Conservation (phyloP, 2,329 filamentous ascomycete genomes). For the Talaromyces marneffei region DNA sequence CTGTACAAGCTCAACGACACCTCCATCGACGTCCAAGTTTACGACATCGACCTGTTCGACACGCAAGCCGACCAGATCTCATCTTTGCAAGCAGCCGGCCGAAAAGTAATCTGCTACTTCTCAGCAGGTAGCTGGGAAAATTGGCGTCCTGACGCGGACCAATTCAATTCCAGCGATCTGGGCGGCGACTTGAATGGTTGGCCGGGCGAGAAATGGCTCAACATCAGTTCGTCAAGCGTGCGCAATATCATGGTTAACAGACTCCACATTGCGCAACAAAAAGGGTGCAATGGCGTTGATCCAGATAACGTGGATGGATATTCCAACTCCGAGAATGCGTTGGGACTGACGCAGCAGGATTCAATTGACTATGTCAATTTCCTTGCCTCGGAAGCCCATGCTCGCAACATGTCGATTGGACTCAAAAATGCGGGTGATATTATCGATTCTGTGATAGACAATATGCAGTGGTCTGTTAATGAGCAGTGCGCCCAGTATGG, state of each 20-base stretch:
- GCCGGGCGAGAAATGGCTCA: conserved; percentile 62
- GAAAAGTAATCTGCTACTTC: conserved; percentile 70
- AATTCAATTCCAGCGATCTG: conserved; percentile 52
- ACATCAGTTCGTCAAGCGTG: conserved; percentile 54
- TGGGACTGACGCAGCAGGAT: conserved; percentile 48
- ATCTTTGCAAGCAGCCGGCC: conserved; percentile 46
- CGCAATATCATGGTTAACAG: conserved; percentile 58
- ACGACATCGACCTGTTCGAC: conserved; percentile 58
- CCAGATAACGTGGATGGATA: conserved; percentile 67
- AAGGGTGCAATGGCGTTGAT: conserved; percentile 64
- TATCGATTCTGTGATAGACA: conserved; percentile 45
- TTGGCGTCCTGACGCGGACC: conserved; percentile 52
- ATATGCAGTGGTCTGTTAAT: conserved; percentile 62
- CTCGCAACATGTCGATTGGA: conserved; percentile 55
- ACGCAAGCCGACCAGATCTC: conserved; percentile 45
- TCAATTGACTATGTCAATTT: conserved; percentile 56
- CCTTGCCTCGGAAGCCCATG: conserved; percentile 51
- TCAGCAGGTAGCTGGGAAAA: conserved; percentile 64
- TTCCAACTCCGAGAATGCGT: conserved; percentile 57
- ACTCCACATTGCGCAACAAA: conserved; percentile 53
- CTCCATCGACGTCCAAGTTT: conserved; percentile 50
- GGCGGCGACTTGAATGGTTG: conserved; percentile 58
- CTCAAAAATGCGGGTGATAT: conserved; percentile 64
- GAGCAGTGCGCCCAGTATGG: conserved; percentile 60
- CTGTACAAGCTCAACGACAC: conserved; percentile 36